Conservation (phyloP, 2,329 filamentous ascomycete genomes). For the Colletotrichum sidae region DNA sequence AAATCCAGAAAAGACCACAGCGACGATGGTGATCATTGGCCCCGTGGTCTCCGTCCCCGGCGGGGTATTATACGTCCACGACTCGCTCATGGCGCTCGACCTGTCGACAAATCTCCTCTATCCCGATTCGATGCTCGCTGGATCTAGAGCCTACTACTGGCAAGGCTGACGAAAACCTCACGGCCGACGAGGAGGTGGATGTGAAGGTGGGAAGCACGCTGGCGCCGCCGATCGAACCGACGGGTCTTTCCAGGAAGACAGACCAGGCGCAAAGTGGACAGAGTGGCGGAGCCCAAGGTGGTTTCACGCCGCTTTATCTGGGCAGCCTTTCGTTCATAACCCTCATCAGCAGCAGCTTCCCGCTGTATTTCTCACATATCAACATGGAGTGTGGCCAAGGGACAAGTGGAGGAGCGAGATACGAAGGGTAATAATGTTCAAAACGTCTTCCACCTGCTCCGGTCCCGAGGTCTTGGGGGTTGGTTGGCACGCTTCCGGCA, state of each 20-base stretch:
- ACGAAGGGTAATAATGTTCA: conserved; percentile 5
- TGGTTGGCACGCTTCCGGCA: not conserved
- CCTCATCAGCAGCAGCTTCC: conserved; percentile 4
- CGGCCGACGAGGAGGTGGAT: not conserved
- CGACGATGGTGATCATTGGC: conserved; percentile 46
- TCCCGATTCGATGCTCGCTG: not conserved
- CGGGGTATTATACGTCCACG: conserved; percentile 51
- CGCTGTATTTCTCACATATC: not conserved
- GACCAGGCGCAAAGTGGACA: conserved; percentile 16
- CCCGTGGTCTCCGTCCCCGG: conserved; percentile 47
- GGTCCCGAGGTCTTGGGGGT: not conserved
- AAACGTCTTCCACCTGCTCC: not conserved
- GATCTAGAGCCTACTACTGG: not conserved
- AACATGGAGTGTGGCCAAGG: conserved; percentile 1
- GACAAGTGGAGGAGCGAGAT: conserved; percentile 17
- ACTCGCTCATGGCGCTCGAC: conserved; percentile 17
- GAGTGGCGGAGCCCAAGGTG: conserved; percentile 22
- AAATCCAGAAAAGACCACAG: conserved; percentile 44
- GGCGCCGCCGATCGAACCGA: conserved; percentile 24
- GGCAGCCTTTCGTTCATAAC: conserved; percentile 20
- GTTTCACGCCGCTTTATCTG: conserved; percentile 26
- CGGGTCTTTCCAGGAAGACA: conserved; percentile 1
- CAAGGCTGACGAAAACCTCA: conserved; percentile 9
- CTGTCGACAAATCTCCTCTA: not conserved
- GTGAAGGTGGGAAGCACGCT: conserved; percentile 1